Evolutionary conservation across 495 filamentous ascomycete genomes (phyloP).

Genomic region (Podospora sp.): DNA sequence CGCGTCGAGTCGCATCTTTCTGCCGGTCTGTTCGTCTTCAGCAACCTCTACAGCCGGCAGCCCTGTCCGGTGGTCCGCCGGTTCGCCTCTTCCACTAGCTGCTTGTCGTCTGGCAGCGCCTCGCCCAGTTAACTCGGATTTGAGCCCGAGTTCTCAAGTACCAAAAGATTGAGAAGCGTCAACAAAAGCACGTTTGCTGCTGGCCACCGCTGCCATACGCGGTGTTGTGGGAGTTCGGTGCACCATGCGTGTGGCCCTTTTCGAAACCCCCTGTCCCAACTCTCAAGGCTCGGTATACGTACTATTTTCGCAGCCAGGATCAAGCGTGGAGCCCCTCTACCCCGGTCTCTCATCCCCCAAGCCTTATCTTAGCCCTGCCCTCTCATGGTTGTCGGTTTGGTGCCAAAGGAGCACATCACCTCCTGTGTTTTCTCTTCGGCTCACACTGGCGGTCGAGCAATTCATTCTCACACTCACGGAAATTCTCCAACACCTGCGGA

Average conservation of each 20-base stretch:
- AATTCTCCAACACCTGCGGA: neutral
- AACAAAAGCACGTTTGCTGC: conserved; percentile 7
- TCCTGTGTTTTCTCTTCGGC: conserved; percentile 13
- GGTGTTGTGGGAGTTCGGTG: conserved; percentile 6
- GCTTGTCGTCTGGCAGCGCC: neutral
- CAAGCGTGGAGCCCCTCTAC: neutral
- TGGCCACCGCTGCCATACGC: conserved; percentile 1
- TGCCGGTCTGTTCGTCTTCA: neutral
- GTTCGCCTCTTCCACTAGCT: conserved; percentile 3
- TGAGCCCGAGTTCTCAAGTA: conserved; percentile 10
- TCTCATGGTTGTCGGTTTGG: conserved; percentile 5
- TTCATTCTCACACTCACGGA: neutral
- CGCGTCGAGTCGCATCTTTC: conserved; percentile 11
- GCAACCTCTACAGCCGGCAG: conserved; percentile 8
- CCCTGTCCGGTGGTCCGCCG: neutral
- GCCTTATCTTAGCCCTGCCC: conserved; percentile 22
- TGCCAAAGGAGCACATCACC: conserved; percentile 14
- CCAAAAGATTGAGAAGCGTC: neutral
- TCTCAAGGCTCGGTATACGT: neutral
- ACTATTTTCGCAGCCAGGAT: conserved; percentile 19
- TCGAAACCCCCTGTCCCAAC: neutral
- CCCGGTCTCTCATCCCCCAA: conserved; percentile 17
- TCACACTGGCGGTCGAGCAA: conserved; percentile 4
- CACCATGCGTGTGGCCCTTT: conserved; percentile 10
- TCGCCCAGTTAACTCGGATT: conserved; percentile 10